Percentiles rank a stretch among this genome's conserved stretches.
These are phyloP conservation scores for Nicotiana tabacum DNA, from an alignment of 257 asterid genomes.

Conservation along the genomic window DNA sequence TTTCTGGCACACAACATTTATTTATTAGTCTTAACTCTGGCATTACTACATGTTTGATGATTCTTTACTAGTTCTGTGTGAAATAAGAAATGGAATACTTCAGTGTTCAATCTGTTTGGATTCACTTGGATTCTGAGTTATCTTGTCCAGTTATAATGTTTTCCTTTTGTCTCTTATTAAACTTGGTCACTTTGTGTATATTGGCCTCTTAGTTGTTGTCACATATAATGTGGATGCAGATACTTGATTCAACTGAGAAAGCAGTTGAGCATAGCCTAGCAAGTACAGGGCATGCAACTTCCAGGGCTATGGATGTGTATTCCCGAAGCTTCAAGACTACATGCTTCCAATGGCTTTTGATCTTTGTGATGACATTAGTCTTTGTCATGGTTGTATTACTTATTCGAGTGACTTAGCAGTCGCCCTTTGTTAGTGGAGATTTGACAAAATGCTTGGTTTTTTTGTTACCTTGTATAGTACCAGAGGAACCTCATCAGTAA, in stretches of 20 bases:
- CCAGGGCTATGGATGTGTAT: constrained; percentile 60
- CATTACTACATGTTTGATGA: neutral
- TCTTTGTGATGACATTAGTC: constrained; percentile 58
- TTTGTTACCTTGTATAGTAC: neutral
- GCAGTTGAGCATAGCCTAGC: constrained; percentile 91
- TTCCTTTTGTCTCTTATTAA: neutral
- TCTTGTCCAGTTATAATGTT: neutral
- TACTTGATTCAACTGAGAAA: constrained; percentile 82
- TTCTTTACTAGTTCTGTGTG: neutral
- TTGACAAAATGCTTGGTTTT: neutral
- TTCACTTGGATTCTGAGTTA: neutral
- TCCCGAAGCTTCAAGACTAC: constrained; percentile 68
- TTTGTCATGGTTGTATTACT: constrained; percentile 83
- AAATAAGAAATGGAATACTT: neutral
- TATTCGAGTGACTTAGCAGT: constrained; percentile 62
- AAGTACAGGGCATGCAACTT: constrained; percentile 69
- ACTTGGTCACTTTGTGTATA: neutral
- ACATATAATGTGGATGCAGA: constrained; percentile 32
- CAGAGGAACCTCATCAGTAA: neutral
- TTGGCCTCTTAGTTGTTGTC: neutral
- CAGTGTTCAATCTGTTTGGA: neutral
- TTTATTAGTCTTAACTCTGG: neutral
- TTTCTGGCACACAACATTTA: neutral
- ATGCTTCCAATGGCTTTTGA: constrained; percentile 72
- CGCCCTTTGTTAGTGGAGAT: neutral